Conservation (phyloP, 1,284 basidiomycete genomes). For the Schizophyllum commune region DNA sequence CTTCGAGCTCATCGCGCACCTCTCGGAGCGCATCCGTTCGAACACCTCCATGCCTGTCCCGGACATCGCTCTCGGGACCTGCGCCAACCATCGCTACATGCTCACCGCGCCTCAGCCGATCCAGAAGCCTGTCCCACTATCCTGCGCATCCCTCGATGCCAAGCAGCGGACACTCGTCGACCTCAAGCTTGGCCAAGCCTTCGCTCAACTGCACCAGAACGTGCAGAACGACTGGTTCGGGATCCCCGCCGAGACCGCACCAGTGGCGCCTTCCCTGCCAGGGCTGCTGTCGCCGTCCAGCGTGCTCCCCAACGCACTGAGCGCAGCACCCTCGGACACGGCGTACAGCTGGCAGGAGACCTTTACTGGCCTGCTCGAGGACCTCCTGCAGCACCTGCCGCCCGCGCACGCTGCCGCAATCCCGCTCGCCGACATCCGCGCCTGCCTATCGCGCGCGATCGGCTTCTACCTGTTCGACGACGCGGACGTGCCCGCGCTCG, state of each 20-base stretch:
- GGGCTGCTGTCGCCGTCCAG: constrained; percentile 5
- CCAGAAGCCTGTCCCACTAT: constrained; percentile 26
- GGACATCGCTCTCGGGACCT: constrained; percentile 33
- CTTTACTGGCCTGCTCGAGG: constrained; percentile 52
- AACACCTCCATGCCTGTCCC: constrained; percentile 33
- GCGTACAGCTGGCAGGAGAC: constrained; percentile 68
- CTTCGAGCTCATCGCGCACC: constrained; percentile 17
- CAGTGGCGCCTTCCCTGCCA: constrained; percentile 15
- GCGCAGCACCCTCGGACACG: constrained; percentile 17
- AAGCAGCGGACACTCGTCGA: constrained; percentile 42
- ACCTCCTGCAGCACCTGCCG: constrained; percentile 34
- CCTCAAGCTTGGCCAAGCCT: constrained; percentile 45
- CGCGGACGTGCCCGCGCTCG: constrained; percentile 57
- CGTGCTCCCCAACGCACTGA: neutral
- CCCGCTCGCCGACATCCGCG: constrained; percentile 38
- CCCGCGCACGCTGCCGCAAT: constrained; percentile 16
- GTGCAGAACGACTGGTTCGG: constrained; percentile 72
- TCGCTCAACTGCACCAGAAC: constrained; percentile 50
- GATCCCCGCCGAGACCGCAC: constrained; percentile 26
- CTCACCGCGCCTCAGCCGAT: constrained; percentile 27
- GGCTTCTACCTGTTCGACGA: constrained; percentile 69
- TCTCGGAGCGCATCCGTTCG: constrained; percentile 25
- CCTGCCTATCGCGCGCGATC: constrained; percentile 55
- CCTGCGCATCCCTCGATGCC: constrained; percentile 32
- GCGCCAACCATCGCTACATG: constrained; percentile 33